Percentiles rank a stretch among this genome's conserved stretches.
phyloP scores from a whole-genome alignment of 352 stramenopile genomes.

The Phytophthora idaei region DNA sequence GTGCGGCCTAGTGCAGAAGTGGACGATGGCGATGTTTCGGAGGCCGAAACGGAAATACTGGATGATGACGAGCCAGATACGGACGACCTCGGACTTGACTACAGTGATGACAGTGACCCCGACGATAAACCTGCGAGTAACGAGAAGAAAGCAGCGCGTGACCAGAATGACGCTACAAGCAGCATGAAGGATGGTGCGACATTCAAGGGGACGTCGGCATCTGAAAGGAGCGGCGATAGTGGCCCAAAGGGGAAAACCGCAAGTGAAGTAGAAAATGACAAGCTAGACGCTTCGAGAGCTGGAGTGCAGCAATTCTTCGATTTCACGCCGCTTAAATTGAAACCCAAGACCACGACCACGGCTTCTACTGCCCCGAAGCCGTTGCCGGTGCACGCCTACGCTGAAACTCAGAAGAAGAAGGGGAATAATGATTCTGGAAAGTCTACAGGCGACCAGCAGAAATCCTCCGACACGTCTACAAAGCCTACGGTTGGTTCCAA shows the following conservation, averaged over 20 bases:
- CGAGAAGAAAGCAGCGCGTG: neutral
- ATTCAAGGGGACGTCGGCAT: neutral
- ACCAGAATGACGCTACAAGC: neutral
- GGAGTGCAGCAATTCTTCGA: conserved; percentile 51
- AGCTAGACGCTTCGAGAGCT: conserved; percentile 13
- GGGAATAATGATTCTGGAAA: conserved; percentile 10
- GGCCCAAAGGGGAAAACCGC: conserved; percentile 4
- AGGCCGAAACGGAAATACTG: conserved; percentile 45
- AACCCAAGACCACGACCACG: conserved; percentile 26
- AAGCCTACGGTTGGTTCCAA: conserved; percentile 47
- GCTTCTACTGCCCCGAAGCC: conserved; percentile 28
- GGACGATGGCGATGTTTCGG: conserved; percentile 40
- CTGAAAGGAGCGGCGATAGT: neutral
- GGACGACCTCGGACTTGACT: conserved; percentile 44
- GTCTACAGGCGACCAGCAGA: conserved; percentile 6
- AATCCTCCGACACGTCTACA: neutral
- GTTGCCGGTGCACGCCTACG: conserved; percentile 34
- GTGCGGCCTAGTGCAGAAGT: conserved; percentile 11
- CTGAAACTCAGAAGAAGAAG: conserved; percentile 25
- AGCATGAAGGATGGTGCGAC: conserved; percentile 2
- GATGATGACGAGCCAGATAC: conserved; percentile 37
- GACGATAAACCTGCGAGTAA: conserved; percentile 1
- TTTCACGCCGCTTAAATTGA: conserved; percentile 36
- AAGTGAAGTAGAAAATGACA: conserved; percentile 15
- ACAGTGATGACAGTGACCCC: conserved; percentile 43